Percentiles rank a stretch among this genome's conserved stretches.
phyloP scores from a whole-genome alignment of 768 basidiomycete species.

The Macrolepiota albuminosa region DNA sequence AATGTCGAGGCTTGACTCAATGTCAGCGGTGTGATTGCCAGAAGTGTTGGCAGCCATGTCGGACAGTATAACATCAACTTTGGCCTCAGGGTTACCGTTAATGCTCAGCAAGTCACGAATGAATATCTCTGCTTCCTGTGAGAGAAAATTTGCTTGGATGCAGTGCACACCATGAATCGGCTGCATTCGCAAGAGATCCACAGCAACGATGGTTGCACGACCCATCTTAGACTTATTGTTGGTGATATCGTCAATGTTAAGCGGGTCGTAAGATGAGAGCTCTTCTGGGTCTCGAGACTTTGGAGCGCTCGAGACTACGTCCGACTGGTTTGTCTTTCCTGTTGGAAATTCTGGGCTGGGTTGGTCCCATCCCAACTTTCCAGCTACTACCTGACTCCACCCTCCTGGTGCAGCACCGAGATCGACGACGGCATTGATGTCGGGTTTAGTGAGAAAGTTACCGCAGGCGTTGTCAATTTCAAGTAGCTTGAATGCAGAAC shows the following conservation, averaged over 20 bases:
- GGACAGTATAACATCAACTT: conserved; percentile 78
- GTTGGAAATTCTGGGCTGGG: background rate
- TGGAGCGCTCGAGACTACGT: background rate
- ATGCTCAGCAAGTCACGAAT: conserved; percentile 34
- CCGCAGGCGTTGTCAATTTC: conserved; percentile 63
- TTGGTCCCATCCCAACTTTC: conserved; percentile 49
- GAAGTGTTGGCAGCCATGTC: conserved; percentile 89
- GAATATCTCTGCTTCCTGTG: conserved; percentile 38
- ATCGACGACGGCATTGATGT: conserved; percentile 70
- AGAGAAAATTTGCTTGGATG: conserved; percentile 77
- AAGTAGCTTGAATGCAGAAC: conserved; percentile 89
- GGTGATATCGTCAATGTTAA: conserved; percentile 32
- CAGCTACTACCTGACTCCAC: conserved; percentile 85
- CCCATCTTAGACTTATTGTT: background rate
- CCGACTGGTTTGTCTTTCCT: background rate
- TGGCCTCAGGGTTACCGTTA: conserved; percentile 26
- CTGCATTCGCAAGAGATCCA: conserved; percentile 73
- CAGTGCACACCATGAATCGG: conserved; percentile 71
- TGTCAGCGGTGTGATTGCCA: conserved; percentile 66
- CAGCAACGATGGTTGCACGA: conserved; percentile 53
- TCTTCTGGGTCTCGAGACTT: conserved; percentile 9
- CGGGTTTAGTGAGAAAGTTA: conserved; percentile 42
- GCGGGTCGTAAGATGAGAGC: conserved; percentile 29
- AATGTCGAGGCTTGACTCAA: conserved; percentile 64
- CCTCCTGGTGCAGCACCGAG: conserved; percentile 92